phyloP scores from a whole-genome alignment of 108 stramenopile genomes.

The Nitzschia putrida region DNA sequence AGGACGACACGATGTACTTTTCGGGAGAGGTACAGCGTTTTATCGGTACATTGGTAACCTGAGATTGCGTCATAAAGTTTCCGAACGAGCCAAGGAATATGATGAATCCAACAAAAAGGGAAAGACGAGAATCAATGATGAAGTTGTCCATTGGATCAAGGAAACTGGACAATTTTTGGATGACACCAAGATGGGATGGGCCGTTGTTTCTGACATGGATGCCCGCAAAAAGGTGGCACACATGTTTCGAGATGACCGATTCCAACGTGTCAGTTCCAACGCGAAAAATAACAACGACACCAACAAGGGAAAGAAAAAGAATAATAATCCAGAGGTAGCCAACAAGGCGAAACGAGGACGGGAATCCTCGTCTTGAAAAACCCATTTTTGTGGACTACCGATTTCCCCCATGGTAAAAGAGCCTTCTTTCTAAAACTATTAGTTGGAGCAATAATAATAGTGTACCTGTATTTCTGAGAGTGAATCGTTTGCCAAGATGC shows the following conservation, averaged over 20 bases:
- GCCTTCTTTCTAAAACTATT: too few relatives aligned
- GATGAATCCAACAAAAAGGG: conserved; percentile 25
- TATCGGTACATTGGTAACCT: conserved; percentile 26
- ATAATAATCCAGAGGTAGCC: too few relatives aligned
- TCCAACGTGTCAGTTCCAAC: too few relatives aligned
- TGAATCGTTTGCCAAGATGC: too few relatives aligned
- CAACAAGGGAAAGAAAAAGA: too few relatives aligned
- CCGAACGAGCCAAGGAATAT: conserved; percentile 21
- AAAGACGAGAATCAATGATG: conserved; percentile 29
- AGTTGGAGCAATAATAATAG: too few relatives aligned
- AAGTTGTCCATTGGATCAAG: conserved; percentile 12
- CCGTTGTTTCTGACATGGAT: conserved; percentile 8
- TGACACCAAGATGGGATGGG: conserved; percentile 6
- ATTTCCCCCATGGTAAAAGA: too few relatives aligned
- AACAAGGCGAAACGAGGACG: too few relatives aligned
- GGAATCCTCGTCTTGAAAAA: too few relatives aligned
- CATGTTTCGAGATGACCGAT: conserved; percentile 14
- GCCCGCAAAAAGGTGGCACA: conserved; percentile 21
- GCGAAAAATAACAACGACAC: too few relatives aligned
- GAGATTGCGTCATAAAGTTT: conserved; percentile 1
- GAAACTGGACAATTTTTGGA: conserved; percentile 9
- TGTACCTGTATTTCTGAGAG: too few relatives aligned
- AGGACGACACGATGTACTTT: conserved; percentile 18
- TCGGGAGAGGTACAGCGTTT: conserved; percentile 27
- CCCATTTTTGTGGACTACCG: too few relatives aligned